Base-by-base conservation (phyloP, 768 basidiomycete species). In the Russula earlei region DNA sequence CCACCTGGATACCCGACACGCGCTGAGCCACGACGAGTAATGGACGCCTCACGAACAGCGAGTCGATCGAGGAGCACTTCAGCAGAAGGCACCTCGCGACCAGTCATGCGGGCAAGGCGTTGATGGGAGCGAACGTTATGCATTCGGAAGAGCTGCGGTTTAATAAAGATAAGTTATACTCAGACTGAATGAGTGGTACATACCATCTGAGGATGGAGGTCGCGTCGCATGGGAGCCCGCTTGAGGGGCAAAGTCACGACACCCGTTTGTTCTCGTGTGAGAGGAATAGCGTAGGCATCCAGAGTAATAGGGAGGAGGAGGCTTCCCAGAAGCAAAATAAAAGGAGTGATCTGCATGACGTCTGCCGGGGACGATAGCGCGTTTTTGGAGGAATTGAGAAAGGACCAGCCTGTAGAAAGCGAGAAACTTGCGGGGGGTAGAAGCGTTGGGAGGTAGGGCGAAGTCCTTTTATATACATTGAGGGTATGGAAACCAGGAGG, bases 351-450 rank as follows among this genome's bases (percentile, higher is more conserved):
- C 61, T 78, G 78, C 85, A 87, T 87, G 61, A 64, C 69, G 59
- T 63, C 56, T 46, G 37, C 34, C 58, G 93, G 93, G 90, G 92
- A 94, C 73, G 67, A 85, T 66, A 72, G 91, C 17, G 80, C 94
- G 47, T 55, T 74, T 56, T 48, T 83, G 57, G 11, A 24, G 44
- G 45, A 31, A 34, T 4, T 6, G 9, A 24, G 24, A 37, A 33
- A 54, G 57, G 52, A 58, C 57, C 52, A 44, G 52, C 52, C 52
- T 54, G 12, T 22, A 22, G 34, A 22, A n/a, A 22, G 31, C 29
- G 33, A 15, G 14, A 20, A 24, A 19, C 4, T 49, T 12, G 33
- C 15, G 24, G 17, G n/a, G 14, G 38, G 17, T 48, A 20, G 14
- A 48, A 25, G 29, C 11, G 2, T 9, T 25, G 22, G 11, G 22